phyloP scores from a whole-genome alignment of 1,284 basidiomycete genomes.

The Ceratobasidium sp. region DNA sequence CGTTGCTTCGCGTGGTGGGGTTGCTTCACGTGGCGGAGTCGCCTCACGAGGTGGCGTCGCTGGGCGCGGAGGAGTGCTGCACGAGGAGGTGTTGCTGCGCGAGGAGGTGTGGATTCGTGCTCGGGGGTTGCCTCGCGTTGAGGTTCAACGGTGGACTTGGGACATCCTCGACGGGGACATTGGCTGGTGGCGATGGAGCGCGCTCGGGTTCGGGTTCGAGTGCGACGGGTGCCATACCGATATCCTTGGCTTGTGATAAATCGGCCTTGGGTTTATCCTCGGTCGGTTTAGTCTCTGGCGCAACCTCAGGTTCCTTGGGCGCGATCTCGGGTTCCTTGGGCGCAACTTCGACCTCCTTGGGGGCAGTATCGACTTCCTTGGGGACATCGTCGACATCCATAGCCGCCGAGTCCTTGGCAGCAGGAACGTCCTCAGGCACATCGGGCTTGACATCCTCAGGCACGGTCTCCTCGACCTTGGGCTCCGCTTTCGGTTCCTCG shows the following conservation, averaged over 20 bases:
- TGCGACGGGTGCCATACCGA: neutral
- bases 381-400: neutral
- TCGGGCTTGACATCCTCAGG: neutral
- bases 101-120: neutral
- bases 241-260: neutral
- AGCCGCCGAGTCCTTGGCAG: neutral
- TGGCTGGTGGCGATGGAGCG: neutral
- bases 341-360: neutral
- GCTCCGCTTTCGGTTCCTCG: conserved; percentile 12
- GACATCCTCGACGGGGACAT: neutral
- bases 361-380: neutral
- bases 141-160: neutral
- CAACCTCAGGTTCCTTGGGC: neutral
- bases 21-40: neutral
- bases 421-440: conserved; percentile 1
- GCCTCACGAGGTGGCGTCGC: neutral
- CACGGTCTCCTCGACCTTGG: conserved; percentile 11
- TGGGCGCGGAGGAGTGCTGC: neutral
- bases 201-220: neutral
- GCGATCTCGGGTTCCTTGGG: neutral
- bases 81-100: neutral
- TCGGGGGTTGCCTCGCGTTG: neutral
- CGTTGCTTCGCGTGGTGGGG: neutral
- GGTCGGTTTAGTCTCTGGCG: neutral
- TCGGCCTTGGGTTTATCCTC: conserved; percentile 41